Evolutionary conservation across 345 rosid species (phyloP), one percentile per base, ranked within the genome.

Genomic region (Sonneratia alba): DNA sequence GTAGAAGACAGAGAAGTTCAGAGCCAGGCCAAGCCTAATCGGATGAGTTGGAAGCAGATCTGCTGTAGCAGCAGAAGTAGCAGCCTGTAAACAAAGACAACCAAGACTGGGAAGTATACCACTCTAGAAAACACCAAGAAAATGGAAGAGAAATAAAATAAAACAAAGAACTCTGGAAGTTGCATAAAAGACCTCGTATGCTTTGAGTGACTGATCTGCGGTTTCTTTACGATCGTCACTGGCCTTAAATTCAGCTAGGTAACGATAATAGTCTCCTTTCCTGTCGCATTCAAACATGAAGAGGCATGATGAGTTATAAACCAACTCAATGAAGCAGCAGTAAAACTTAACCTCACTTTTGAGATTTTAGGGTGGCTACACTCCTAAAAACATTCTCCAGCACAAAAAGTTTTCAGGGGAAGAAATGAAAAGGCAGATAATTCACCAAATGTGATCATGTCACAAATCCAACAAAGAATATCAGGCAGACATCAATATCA

Each of bases 1-100:
- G 77, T 77, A 81, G 75, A 77, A 77, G 43, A 80, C 83, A 0
- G 83, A 80, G 40, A 74, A 80, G 80, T 77, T 80, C 21, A 80
- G 70, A 40, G 83, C 83, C 36, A 81, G 72, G 53, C 83, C 83
- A 42, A 81, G 83, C 56, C 83, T 75, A 71, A 77, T 81, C 38
- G 83, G 83, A 70, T 81, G 81, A 42, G 81, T 77, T 24, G 81
- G 81, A 36, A 77, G 72, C 72, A 81, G 67, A 12, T 77, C 83
- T 42, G 83, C 24, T 24, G 18, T 9, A 36, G 76, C 76, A 55
- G 68, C 36, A 45, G 45, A 49, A 27, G 56, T 43, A 19, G 57
- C 71, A 21, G 36, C 71, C 57, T 69, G 53, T 6, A 69, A 24
- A 68, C 4, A 18, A 8, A 13, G 45, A 13, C n/a, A 47, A n/a